Evolutionary conservation across 768 basidiomycete species (phyloP).

Genomic region (Kwoniella pini): DNA sequence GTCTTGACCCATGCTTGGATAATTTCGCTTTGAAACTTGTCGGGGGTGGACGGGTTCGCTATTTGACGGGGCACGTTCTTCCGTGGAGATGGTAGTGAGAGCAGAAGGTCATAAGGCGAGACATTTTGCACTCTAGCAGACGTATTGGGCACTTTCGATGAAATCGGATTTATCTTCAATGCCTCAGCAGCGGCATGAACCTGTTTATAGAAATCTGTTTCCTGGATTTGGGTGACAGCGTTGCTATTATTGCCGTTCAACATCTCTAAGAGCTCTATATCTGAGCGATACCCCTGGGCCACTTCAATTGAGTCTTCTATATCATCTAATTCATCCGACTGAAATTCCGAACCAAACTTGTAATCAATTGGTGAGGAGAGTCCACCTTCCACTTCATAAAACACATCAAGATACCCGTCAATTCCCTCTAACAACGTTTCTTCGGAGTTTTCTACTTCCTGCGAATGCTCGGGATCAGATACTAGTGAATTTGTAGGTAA

Average conservation of each 20-base stretch:
- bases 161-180: not conserved
- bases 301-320: constrained; percentile 2
- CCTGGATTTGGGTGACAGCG: not conserved
- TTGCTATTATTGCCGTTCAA: not conserved
- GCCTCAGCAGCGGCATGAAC: not conserved
- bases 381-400: not conserved
- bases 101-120: constrained; percentile 28
- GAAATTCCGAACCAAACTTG: not conserved
- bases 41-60: not conserved
- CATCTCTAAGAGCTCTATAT: not conserved
- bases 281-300: not conserved
- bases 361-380: not conserved
- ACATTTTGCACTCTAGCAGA: not conserved
- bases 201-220: not conserved
- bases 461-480: not conserved
- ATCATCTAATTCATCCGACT: not conserved
- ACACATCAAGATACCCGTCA: not conserved
- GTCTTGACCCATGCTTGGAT: constrained; percentile 32
- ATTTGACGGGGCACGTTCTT: constrained; percentile 18
- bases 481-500: not conserved
- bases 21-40: constrained; percentile 24
- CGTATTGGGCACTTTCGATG: not conserved
- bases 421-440: not conserved
- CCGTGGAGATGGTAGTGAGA: constrained; percentile 24
- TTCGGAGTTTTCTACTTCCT: not conserved